Conservation (phyloP, 176 grass and related monocot species). For the Aechmea fasciata region DNA sequence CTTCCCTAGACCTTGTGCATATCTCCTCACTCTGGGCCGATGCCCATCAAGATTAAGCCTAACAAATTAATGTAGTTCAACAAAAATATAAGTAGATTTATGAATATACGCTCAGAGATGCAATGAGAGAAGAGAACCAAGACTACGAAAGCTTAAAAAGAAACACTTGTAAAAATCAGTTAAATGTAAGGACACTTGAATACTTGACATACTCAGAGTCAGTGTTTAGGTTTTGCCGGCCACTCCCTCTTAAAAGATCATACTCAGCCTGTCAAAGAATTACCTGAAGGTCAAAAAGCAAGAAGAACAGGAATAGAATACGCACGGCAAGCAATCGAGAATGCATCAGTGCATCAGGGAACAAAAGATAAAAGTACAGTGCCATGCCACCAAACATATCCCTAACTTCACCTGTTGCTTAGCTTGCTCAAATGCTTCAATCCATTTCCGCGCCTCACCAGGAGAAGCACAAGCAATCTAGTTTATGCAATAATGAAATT, state of each 20-base stretch:
- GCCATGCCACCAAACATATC: neutral
- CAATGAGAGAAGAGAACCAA: conserved; percentile 13
- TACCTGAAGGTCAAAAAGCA: conserved; percentile 10
- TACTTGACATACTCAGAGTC: conserved; percentile 57
- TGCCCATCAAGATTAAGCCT: conserved; percentile 90
- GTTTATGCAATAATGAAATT: conserved; percentile 6
- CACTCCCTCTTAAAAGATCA: conserved; percentile 46
- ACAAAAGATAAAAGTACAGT: neutral
- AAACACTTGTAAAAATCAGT: neutral
- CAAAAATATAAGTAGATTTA: neutral
- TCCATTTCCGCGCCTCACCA: conserved; percentile 68
- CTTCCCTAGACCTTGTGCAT: conserved; percentile 75
- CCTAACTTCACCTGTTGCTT: conserved; percentile 52
- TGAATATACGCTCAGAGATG: conserved; percentile 1
- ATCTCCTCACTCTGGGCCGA: conserved; percentile 68
- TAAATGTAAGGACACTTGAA: neutral
- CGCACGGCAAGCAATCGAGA: too few relatives aligned
- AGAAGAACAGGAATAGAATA: conserved; percentile 17
- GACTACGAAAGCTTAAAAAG: neutral
- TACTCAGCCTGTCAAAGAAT: conserved; percentile 56
- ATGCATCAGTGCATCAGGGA: neutral
- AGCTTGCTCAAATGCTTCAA: conserved; percentile 80
- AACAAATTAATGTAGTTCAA: conserved; percentile 9
- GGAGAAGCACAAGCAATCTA: conserved; percentile 79
- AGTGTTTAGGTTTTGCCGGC: conserved; percentile 49